Conservation (phyloP, 2,329 filamentous ascomycete genomes). For the Penicillium vulpinum region DNA sequence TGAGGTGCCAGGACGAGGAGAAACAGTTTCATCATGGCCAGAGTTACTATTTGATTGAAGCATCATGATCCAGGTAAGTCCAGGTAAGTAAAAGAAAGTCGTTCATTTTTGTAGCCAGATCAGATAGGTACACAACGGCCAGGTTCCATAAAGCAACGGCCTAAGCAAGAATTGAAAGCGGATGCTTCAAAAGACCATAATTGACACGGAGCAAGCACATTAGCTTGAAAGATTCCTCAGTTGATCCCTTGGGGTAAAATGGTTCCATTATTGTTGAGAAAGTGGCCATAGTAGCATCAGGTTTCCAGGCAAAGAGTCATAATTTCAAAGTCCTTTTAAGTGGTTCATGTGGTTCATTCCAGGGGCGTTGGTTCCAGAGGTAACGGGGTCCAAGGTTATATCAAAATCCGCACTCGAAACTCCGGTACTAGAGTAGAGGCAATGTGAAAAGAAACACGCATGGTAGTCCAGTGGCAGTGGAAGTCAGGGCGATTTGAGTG, state of each 20-base stretch:
- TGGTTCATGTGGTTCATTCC: slow-evolving; percentile 14
- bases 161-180: slow-evolving; percentile 13
- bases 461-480: slow-evolving; percentile 20
- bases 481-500: slow-evolving; percentile 25
- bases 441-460: slow-evolving; percentile 19
- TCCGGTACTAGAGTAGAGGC: slow-evolving; percentile 31
- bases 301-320: slow-evolving; percentile 16
- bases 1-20: not conserved
- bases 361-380: slow-evolving; percentile 5
- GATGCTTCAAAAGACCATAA: slow-evolving; percentile 13
- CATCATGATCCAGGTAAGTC: slow-evolving; percentile 13
- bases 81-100: slow-evolving; percentile 6
- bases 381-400: slow-evolving; percentile 11
- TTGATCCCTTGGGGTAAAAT: slow-evolving; percentile 2
- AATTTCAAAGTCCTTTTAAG: slow-evolving; percentile 10
- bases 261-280: slow-evolving; percentile 14
- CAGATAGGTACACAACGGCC: slow-evolving; percentile 7
- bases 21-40: slow-evolving; percentile 1
- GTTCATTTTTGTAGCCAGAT: slow-evolving; percentile 5
- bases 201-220: slow-evolving; percentile 20
- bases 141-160: slow-evolving; percentile 17
- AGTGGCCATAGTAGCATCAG: slow-evolving; percentile 11
- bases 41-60: slow-evolving; percentile 9
- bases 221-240: slow-evolving; percentile 17
- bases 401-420: slow-evolving; percentile 26